phyloP scores from a whole-genome alignment of 192 early-diverging fungal genomes.

The Coemansia sp. region DNA sequence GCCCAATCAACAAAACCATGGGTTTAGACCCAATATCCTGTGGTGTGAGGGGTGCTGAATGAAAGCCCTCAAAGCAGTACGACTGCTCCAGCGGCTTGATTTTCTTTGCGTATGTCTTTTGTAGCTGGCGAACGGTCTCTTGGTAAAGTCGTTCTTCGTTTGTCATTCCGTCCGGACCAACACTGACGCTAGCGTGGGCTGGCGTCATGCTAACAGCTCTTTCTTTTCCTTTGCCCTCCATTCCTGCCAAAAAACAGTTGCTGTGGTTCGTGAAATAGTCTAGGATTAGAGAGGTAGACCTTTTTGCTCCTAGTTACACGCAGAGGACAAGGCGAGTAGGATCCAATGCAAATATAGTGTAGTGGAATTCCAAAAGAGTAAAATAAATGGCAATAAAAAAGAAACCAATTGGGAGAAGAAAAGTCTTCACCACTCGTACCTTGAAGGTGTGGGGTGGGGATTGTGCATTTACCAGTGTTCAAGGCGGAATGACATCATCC shows the following conservation, averaged over 20 bases:
- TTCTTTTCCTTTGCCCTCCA: constrained; percentile 17
- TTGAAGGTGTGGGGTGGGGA: too few species aligned
- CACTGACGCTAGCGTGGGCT: constrained; percentile 17
- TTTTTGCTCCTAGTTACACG: too few species aligned
- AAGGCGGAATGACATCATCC: background rate
- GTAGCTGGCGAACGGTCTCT: constrained; percentile 63
- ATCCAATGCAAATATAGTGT: background rate
- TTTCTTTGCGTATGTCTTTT: constrained; percentile 69
- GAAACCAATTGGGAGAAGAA: background rate
- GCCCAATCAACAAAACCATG: constrained; percentile 82
- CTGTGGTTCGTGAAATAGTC: too few species aligned
- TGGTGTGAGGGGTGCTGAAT: constrained; percentile 76
- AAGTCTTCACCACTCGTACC: too few species aligned
- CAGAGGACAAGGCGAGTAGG: background rate
- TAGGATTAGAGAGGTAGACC: too few species aligned
- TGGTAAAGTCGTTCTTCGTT: constrained; percentile 57
- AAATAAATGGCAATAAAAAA: background rate
- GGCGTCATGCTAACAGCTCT: constrained; percentile 27
- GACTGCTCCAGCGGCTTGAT: constrained; percentile 71
- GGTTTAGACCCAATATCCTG: constrained; percentile 85
- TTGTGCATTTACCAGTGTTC: too few species aligned
- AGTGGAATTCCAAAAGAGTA: background rate
- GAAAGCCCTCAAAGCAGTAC: constrained; percentile 79
- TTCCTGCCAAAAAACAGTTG: background rate
- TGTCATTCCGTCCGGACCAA: constrained; percentile 42